These are phyloP conservation scores for Colletotrichum sp. DNA, from an alignment of 2,329 filamentous ascomycete genomes.

Conservation along the genomic window DNA sequence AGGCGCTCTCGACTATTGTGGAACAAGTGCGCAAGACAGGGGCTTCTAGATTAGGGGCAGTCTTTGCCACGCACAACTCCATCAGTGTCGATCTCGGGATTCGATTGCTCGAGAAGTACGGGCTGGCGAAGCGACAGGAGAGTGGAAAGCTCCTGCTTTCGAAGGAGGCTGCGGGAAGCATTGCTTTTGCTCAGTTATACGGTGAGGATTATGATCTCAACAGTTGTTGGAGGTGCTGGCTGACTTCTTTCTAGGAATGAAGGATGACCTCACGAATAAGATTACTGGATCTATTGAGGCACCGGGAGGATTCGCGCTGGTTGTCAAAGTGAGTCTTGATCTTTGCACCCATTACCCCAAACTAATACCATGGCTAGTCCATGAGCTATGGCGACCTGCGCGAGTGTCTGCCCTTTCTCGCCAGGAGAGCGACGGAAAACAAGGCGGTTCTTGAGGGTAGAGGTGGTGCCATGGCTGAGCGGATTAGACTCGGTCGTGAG, in stretches of 20 bases:
- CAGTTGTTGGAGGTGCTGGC: not conserved
- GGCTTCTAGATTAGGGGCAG: conserved; percentile 7
- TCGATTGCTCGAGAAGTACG: not conserved
- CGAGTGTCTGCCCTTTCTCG: not conserved
- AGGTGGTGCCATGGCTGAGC: not conserved
- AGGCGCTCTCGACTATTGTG: not conserved
- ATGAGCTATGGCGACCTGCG: not conserved
- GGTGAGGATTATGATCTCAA: not conserved
- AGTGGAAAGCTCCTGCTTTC: not conserved
- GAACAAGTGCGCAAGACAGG: not conserved
- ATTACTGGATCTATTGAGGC: not conserved
- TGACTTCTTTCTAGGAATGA: not conserved
- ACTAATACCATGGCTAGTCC: not conserved
- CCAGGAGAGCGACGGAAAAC: not conserved
- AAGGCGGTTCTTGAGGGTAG: not conserved
- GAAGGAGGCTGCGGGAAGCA: not conserved
- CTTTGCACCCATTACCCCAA: too few species aligned
- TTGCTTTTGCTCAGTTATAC: not conserved
- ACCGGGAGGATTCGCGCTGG: not conserved
- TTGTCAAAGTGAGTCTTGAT: not conserved
- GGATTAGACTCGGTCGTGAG: not conserved
- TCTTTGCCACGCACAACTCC: not conserved
- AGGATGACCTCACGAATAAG: not conserved
- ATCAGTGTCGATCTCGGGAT: not conserved
- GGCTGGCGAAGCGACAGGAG: not conserved